Evolutionary conservation across 352 stramenopile species (phyloP).

Genomic region (Phytophthora ramorum): DNA sequence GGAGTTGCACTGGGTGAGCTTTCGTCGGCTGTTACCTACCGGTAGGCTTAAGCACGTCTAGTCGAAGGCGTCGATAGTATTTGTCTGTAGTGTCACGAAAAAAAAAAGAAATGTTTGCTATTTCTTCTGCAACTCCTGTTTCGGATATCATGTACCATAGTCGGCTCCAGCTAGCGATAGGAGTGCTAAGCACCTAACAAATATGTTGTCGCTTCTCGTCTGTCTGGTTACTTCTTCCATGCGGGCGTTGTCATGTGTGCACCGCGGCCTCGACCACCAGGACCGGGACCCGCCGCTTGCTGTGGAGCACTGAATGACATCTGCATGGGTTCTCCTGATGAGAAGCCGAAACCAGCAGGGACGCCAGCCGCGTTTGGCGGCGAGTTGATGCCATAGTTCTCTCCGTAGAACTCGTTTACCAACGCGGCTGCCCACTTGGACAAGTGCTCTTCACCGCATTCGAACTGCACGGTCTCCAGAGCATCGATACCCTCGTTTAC

Average conservation of each 20-base stretch:
- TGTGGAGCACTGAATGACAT: slow-evolving; percentile 29
- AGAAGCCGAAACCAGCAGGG: slow-evolving; percentile 22
- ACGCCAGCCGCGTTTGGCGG: slow-evolving; percentile 44
- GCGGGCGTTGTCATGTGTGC: slow-evolving; percentile 74
- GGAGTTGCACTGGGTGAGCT: too few relatives aligned
- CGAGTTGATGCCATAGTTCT: slow-evolving; percentile 82
- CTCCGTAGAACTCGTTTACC: slow-evolving; percentile 87
- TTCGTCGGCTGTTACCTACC: too few relatives aligned
- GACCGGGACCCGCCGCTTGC: slow-evolving; percentile 17
- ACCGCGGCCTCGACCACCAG: slow-evolving; percentile 61
- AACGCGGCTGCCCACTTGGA: slow-evolving; percentile 68
- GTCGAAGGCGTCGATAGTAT: too few relatives aligned
- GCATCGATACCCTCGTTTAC: slow-evolving; percentile 76
- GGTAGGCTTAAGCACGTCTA: too few relatives aligned
- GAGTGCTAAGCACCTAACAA: neutral
- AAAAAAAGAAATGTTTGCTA: neutral
- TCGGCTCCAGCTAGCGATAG: neutral
- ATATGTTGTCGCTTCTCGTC: neutral
- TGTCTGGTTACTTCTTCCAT: slow-evolving; percentile 62
- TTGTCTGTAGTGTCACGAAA: neutral
- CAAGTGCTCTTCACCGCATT: slow-evolving; percentile 65
- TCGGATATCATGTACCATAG: too few relatives aligned
- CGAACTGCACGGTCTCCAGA: slow-evolving; percentile 81
- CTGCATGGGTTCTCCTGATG: slow-evolving; percentile 24
- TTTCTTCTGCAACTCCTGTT: neutral